Evolutionary conservation across 345 rosid species (phyloP).

Genomic region (Lepidium aucheri): DNA sequence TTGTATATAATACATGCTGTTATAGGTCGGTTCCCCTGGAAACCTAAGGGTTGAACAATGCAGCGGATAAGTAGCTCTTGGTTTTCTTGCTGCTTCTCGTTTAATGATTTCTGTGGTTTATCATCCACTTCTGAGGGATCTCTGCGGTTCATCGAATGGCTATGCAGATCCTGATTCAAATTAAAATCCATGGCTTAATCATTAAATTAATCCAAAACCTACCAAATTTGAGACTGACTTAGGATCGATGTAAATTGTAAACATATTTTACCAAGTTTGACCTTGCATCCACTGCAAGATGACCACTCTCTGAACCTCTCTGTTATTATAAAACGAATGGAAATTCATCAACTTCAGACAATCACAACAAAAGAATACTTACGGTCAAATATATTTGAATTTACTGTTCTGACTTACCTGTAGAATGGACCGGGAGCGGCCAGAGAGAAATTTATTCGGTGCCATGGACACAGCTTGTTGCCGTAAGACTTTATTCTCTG

Average conservation of each 20-base stretch:
- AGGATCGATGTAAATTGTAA: no score
- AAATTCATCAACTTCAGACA: background rate
- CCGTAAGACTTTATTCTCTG: conserved; percentile 84
- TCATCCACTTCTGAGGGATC: conserved; percentile 59
- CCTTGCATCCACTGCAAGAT: conserved; percentile 45
- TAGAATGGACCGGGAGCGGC: conserved; percentile 81
- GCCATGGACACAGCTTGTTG: conserved; percentile 95
- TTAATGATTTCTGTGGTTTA: conserved; percentile 74
- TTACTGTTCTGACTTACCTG: conserved; percentile 39
- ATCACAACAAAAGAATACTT: background rate
- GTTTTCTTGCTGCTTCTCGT: conserved; percentile 92
- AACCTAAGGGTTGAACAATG: conserved; percentile 79
- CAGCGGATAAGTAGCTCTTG: conserved; percentile 91
- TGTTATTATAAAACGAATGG: conserved; percentile 30
- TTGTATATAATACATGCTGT: conserved; percentile 91
- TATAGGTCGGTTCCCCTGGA: conserved; percentile 61
- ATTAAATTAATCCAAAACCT: no score
- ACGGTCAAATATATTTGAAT: background rate
- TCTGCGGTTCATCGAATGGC: conserved; percentile 57
- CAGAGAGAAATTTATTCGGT: conserved; percentile 88
- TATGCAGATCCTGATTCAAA: conserved; percentile 53
- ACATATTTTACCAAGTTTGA: conserved; percentile 23
- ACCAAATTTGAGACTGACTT: no score
- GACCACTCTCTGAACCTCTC: conserved; percentile 78
- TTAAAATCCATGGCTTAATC: no score